phyloP scores from a whole-genome alignment of 768 basidiomycete species.

The Panaeolus papilionaceus region DNA sequence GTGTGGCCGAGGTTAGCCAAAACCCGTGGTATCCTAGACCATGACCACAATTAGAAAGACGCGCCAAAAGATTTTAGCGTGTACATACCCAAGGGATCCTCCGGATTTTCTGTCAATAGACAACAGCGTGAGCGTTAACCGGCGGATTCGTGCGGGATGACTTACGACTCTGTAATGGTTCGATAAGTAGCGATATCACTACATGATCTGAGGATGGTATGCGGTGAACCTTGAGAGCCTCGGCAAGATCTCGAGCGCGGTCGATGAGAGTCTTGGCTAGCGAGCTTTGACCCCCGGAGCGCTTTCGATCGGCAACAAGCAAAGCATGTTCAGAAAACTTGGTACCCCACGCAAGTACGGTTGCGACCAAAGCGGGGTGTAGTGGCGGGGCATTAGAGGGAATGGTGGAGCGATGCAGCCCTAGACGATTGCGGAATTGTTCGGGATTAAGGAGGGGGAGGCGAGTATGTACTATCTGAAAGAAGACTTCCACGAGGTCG shows the following conservation, averaged over 20 bases:
- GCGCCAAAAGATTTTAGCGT: slow-evolving; percentile 15
- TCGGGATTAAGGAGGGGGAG: slow-evolving; percentile 86
- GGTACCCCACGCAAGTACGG: slow-evolving; percentile 89
- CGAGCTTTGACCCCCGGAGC: slow-evolving; percentile 73
- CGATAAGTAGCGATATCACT: slow-evolving; percentile 81
- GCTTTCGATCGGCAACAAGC: slow-evolving; percentile 77
- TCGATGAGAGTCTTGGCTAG: slow-evolving; percentile 80
- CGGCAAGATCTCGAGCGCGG: slow-evolving; percentile 85
- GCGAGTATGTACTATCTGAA: slow-evolving; percentile 90
- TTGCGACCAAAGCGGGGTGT: slow-evolving; percentile 82
- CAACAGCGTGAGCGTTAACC: slow-evolving; percentile 22
- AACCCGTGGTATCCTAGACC: slow-evolving; percentile 80
- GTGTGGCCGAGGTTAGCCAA: slow-evolving; percentile 81
- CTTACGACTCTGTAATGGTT: slow-evolving; percentile 89
- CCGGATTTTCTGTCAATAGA: slow-evolving; percentile 64
- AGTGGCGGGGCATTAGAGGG: slow-evolving; percentile 49
- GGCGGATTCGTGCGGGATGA: slow-evolving; percentile 29
- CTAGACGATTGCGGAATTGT: slow-evolving; percentile 78
- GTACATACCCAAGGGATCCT: slow-evolving; percentile 68
- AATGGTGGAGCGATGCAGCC: slow-evolving; percentile 42
- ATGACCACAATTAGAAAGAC: slow-evolving; percentile 28
- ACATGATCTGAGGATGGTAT: slow-evolving; percentile 81
- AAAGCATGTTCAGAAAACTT: slow-evolving; percentile 93
- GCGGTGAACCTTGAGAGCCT: slow-evolving; percentile 86
- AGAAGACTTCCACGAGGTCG: slow-evolving; percentile 94